Conservation (phyloP, 345 rosid species). For the Moringa oleifera region DNA sequence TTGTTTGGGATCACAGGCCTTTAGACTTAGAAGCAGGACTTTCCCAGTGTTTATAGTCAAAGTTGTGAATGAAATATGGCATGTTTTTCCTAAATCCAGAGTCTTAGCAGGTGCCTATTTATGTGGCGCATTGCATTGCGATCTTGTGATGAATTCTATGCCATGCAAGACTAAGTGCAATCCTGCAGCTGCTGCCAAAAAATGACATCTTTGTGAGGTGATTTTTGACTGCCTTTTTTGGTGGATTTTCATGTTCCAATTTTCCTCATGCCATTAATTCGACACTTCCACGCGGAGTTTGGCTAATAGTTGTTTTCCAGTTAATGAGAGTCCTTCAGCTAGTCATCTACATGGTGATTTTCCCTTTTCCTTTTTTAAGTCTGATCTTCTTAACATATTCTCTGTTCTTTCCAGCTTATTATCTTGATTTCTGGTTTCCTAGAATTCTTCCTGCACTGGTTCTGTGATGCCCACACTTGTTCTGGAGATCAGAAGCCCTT, state of each 20-base stretch:
- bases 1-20: neutral
- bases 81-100: conserved; percentile 39
- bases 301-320: conserved; percentile 45
- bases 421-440: conserved; percentile 4
- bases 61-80: conserved; percentile 15
- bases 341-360: conserved; percentile 66
- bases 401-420: neutral
- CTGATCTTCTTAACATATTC: neutral
- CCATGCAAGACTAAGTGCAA: conserved; percentile 59
- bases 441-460: conserved; percentile 77
- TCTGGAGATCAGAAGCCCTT: conserved; percentile 39
- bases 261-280: conserved; percentile 8
- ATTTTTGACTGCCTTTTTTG: conserved; percentile 3
- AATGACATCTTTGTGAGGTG: conserved; percentile 73
- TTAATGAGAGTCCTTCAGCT: conserved; percentile 55
- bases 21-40: neutral
- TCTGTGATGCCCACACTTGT: conserved; percentile 78
- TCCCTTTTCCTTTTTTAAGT: neutral
- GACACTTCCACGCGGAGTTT: conserved; percentile 28
- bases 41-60: conserved; percentile 1
- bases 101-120: conserved; percentile 59
- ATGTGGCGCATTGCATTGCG: conserved; percentile 78
- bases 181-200: conserved; percentile 70
- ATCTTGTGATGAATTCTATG: conserved; percentile 36
- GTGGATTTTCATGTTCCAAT: neutral